Evolutionary conservation across 1,284 basidiomycete species (phyloP).

Genomic region (Sanghuangporus weigelae): DNA sequence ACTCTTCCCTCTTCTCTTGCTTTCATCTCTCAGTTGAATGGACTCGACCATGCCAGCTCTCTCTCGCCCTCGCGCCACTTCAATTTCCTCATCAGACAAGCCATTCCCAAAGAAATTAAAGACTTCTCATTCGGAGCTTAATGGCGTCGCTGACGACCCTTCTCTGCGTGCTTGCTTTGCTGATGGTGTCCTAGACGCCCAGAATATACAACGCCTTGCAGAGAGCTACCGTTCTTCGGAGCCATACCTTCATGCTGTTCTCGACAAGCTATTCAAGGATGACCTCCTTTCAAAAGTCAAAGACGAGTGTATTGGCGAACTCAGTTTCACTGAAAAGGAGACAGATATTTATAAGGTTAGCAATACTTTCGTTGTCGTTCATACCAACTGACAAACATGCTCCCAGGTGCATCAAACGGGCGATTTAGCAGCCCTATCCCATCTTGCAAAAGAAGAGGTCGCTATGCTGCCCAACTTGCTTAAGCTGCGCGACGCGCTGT

Average conservation of each 20-base stretch:
- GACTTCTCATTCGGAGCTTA: background rate
- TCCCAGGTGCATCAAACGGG: slow-evolving; percentile 92
- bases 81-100: background rate
- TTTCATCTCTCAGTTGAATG: background rate
- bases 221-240: slow-evolving; percentile 51
- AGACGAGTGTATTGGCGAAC: slow-evolving; percentile 77
- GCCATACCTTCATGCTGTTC: slow-evolving; percentile 84
- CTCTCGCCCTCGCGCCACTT: background rate
- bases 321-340: slow-evolving; percentile 95
- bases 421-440: slow-evolving; percentile 90
- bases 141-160: background rate
- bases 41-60: background rate
- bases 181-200: slow-evolving; percentile 49
- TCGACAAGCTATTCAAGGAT: slow-evolving; percentile 83
- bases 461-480: slow-evolving; percentile 76
- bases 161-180: slow-evolving; percentile 37
- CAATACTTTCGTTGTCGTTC: background rate
- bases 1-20: background rate
- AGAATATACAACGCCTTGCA: slow-evolving; percentile 50
- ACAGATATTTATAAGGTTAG: slow-evolving; percentile 97
- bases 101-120: slow-evolving; percentile 11
- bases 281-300: slow-evolving; percentile 74
- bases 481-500: slow-evolving; percentile 86
- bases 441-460: slow-evolving; percentile 72
- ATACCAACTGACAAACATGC: background rate